Evolutionary conservation across 2,329 filamentous ascomycete genomes (phyloP).

Genomic region (Fusarium haematococcum): DNA sequence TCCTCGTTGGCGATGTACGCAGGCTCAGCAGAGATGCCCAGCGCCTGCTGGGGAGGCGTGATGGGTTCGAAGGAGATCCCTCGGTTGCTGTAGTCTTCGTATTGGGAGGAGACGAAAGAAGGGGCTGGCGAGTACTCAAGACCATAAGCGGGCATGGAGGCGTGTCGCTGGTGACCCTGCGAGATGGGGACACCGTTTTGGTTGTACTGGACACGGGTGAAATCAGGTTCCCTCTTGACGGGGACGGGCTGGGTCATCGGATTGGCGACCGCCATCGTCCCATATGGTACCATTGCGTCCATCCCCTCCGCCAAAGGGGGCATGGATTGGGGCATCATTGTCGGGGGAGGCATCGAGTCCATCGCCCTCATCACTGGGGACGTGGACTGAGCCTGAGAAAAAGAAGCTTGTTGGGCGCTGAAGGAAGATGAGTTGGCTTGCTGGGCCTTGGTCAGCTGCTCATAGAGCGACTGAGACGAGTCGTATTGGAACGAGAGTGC

Average conservation of each 20-base stretch:
- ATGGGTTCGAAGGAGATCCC: conserved; percentile 97
- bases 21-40: conserved; percentile 85
- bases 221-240: conserved; percentile 92
- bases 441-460: conserved; percentile 99
- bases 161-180: conserved; percentile 89
- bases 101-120: conserved; percentile 98
- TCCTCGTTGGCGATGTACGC: conserved; percentile 99
- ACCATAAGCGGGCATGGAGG: conserved; percentile 95
- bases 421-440: conserved; percentile 99
- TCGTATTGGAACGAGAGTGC: conserved; percentile 99
- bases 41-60: conserved; percentile 91
- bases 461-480: conserved; percentile 97
- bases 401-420: conserved; percentile 79
- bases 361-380: conserved; percentile 91
- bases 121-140: conserved; percentile 98
- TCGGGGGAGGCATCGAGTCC: conserved; percentile 93
- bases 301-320: conserved; percentile 71
- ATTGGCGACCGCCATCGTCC: conserved; percentile 76
- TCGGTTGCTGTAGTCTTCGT: conserved; percentile 96
- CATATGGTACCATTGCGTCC: conserved; percentile 80
- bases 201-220: conserved; percentile 85
- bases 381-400: conserved; percentile 80
- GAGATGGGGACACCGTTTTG: conserved; percentile 88
- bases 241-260: conserved; percentile 74
- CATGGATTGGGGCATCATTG: conserved; percentile 76